Evolutionary conservation across 2,329 filamentous ascomycete species (phyloP).

Genomic region (Trichoderma atroviride): DNA sequence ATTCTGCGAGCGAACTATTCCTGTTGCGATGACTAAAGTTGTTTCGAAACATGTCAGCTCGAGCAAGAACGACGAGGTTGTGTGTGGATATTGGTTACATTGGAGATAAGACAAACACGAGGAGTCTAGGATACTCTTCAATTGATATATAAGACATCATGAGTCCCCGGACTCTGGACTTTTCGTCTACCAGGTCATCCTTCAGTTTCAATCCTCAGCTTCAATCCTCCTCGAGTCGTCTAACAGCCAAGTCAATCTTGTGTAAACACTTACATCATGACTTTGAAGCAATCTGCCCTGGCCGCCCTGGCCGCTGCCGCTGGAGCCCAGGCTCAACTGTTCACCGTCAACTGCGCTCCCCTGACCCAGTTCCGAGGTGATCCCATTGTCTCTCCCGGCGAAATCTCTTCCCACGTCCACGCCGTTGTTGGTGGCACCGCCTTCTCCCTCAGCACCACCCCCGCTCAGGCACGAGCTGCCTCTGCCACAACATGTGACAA

Average conservation of each 20-base stretch:
- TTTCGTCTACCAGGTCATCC: constrained; percentile 13
- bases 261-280: constrained; percentile 3
- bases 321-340: constrained; percentile 30
- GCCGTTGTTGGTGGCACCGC: constrained; percentile 64
- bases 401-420: constrained; percentile 59
- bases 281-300: constrained; percentile 19
- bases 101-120: background rate
- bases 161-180: background rate
- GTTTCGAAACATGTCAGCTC: constrained; percentile 16
- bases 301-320: constrained; percentile 11
- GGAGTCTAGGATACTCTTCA: background rate
- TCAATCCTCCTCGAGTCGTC: background rate
- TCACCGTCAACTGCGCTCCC: constrained; percentile 36
- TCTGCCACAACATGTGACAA: constrained; percentile 68
- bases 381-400: constrained; percentile 60
- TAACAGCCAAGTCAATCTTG: background rate
- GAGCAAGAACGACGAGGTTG: background rate
- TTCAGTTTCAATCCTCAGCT: background rate
- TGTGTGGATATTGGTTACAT: background rate
- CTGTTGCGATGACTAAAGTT: background rate
- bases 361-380: constrained; percentile 53
- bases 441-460: constrained; percentile 59
- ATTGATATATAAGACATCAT: constrained; percentile 13
- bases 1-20: background rate
- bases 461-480: constrained; percentile 53